Evolutionary conservation across 2,329 filamentous ascomycete genomes (phyloP).

Genomic region (Achaetomium macrosporum): DNA sequence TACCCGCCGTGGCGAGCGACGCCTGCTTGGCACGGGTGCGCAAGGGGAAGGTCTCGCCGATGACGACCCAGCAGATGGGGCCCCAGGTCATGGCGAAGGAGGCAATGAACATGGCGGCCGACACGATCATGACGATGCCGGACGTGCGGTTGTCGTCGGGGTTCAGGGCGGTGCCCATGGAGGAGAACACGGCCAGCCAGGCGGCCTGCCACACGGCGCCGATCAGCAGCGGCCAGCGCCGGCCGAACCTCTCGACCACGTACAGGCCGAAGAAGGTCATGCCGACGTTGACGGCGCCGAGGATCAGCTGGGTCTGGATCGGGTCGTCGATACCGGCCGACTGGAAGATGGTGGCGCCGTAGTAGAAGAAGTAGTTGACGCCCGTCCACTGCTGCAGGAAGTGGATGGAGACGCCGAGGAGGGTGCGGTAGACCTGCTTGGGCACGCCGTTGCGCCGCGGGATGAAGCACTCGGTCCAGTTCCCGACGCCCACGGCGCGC

Average conservation of each 20-base stretch:
- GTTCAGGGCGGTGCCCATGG: slow-evolving; percentile 42
- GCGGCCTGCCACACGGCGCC: slow-evolving; percentile 63
- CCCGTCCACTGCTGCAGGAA: slow-evolving; percentile 65
- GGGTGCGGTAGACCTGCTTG: slow-evolving; percentile 56
- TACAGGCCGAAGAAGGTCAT: slow-evolving; percentile 63
- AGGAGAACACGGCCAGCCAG: slow-evolving; percentile 60
- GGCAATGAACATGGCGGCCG: slow-evolving; percentile 68
- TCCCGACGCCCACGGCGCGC: slow-evolving; percentile 38
- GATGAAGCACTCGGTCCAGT: slow-evolving; percentile 57
- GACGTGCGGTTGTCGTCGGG: slow-evolving; percentile 40
- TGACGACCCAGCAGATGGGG: slow-evolving; percentile 62
- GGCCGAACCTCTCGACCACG: slow-evolving; percentile 61
- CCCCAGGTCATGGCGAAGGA: slow-evolving; percentile 67
- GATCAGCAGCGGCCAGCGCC: slow-evolving; percentile 60
- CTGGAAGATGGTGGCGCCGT: slow-evolving; percentile 61
- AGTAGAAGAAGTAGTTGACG: slow-evolving; percentile 58
- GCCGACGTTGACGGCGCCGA: slow-evolving; percentile 61
- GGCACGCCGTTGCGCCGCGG: slow-evolving; percentile 34
- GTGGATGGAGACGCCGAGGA: slow-evolving; percentile 58
- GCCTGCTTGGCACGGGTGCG: slow-evolving; percentile 50
- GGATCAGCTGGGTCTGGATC: slow-evolving; percentile 62
- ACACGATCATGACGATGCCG: slow-evolving; percentile 65
- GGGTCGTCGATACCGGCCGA: slow-evolving; percentile 61
- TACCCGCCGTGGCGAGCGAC: slow-evolving; percentile 47
- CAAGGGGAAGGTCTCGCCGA: slow-evolving; percentile 60